These are phyloP conservation scores for Castanea mollissima DNA, from an alignment of 306 rosid genomes.

Conservation along the genomic window DNA sequence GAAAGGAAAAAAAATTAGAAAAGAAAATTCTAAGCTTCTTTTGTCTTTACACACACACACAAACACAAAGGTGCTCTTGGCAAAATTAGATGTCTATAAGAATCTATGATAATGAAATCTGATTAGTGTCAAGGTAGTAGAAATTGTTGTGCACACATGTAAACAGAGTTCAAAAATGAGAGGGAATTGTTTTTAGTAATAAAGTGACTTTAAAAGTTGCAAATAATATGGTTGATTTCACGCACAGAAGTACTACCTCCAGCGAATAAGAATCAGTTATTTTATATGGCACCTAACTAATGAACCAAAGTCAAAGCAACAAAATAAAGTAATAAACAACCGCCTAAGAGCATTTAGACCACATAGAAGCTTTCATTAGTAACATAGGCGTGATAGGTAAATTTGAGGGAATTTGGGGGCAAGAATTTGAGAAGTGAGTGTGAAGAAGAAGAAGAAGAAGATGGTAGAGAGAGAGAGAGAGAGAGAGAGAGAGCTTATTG, in stretches of 20 bases:
- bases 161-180: background rate
- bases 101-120: background rate
- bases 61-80: background rate
- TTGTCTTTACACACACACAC: background rate
- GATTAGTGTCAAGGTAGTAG: background rate
- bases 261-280: background rate
- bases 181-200: background rate
- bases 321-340: background rate
- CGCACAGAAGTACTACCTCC: background rate
- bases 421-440: too few species aligned
- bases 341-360: background rate
- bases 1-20: background rate
- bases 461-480: too few species aligned
- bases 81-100: background rate
- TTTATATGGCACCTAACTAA: background rate
- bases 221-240: too few species aligned
- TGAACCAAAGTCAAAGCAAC: background rate
- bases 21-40: background rate
- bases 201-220: background rate
- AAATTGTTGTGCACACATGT: background rate
- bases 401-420: too few species aligned
- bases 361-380: background rate
- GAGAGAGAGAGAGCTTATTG: too few species aligned
- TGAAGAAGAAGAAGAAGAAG: too few species aligned
- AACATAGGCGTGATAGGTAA: background rate